phyloP scores from a whole-genome alignment of 345 rosid genomes.

The Orychophragmus violaceus region DNA sequence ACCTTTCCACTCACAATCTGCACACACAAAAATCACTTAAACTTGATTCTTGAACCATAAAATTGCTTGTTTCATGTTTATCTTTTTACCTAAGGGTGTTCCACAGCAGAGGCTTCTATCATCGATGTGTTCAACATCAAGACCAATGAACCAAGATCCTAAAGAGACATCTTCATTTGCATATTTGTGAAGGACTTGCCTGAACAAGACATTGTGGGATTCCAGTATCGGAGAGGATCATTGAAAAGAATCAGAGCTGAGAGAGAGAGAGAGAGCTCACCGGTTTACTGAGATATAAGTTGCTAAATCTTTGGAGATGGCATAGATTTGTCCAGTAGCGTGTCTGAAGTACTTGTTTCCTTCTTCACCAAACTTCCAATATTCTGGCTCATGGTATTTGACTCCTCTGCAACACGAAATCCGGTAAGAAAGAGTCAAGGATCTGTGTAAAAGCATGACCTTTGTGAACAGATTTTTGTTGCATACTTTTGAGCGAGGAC shows the following conservation, averaged over 20 bases:
- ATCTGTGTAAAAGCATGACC: neutral
- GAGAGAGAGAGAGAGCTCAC: conserved; percentile 30
- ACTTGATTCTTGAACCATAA: neutral
- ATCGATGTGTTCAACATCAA: conserved; percentile 83
- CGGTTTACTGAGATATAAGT: conserved; percentile 63
- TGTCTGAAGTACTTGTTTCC: conserved; percentile 90
- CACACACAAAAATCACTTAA: neutral
- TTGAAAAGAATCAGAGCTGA: neutral
- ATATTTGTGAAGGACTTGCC: conserved; percentile 70
- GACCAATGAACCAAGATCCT: conserved; percentile 84
- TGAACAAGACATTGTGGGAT: conserved; percentile 4
- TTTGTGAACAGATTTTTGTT: conserved; percentile 10
- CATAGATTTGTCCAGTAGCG: conserved; percentile 91
- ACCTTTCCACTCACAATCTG: conserved; percentile 79
- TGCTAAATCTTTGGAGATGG: conserved; percentile 90
- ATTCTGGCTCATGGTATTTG: conserved; percentile 87
- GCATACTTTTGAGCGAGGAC: conserved; percentile 71
- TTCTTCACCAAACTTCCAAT: conserved; percentile 90
- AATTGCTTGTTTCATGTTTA: neutral
- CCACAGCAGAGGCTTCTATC: conserved; percentile 84
- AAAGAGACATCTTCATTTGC: conserved; percentile 92
- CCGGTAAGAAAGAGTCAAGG: neutral
- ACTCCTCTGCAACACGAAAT: conserved; percentile 43
- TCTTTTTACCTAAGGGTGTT: conserved; percentile 78
- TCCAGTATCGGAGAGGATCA: neutral